Conservation (phyloP, 257 asterid species). For the Nicotiana paniculata region DNA sequence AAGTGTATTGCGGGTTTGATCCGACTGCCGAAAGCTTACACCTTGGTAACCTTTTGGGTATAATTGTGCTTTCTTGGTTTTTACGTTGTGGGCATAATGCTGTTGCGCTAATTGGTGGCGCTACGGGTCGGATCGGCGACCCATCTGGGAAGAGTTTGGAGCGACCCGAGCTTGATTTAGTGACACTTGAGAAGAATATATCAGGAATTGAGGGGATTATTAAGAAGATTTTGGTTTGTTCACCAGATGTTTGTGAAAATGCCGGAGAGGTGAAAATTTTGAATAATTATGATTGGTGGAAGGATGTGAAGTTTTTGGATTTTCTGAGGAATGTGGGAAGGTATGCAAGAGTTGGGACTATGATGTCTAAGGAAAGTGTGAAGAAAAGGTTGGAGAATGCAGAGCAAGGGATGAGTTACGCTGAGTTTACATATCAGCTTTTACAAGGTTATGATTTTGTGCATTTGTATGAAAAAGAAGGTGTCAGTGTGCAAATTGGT, state of each 20-base stretch:
- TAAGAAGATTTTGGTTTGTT: constrained; percentile 25
- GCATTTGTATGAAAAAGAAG: constrained; percentile 47
- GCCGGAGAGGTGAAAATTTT: constrained; percentile 29
- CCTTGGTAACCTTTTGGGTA: constrained; percentile 77
- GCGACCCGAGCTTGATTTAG: constrained; percentile 67
- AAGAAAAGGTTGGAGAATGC: constrained; percentile 61
- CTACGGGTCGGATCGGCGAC: constrained; percentile 91
- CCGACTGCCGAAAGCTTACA: constrained; percentile 94
- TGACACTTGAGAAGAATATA: constrained; percentile 39
- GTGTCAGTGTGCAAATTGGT: constrained; percentile 77
- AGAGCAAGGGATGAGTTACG: constrained; percentile 84
- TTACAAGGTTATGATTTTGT: constrained; percentile 85
- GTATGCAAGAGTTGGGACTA: constrained; percentile 67
- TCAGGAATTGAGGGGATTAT: constrained; percentile 42
- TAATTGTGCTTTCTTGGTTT: constrained; percentile 90
- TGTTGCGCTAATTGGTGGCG: constrained; percentile 86
- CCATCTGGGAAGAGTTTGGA: constrained; percentile 84
- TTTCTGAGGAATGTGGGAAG: constrained; percentile 66
- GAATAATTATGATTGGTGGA: constrained; percentile 96
- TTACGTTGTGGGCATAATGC: constrained; percentile 69
- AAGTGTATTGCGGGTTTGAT: constrained; percentile 90
- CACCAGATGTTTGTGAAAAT: not conserved
- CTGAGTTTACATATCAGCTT: constrained; percentile 81
- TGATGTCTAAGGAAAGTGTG: constrained; percentile 92
- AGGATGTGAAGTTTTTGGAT: constrained; percentile 64